phyloP scores from a whole-genome alignment of 768 basidiomycete species.

The Phaeotremella skinneri region DNA sequence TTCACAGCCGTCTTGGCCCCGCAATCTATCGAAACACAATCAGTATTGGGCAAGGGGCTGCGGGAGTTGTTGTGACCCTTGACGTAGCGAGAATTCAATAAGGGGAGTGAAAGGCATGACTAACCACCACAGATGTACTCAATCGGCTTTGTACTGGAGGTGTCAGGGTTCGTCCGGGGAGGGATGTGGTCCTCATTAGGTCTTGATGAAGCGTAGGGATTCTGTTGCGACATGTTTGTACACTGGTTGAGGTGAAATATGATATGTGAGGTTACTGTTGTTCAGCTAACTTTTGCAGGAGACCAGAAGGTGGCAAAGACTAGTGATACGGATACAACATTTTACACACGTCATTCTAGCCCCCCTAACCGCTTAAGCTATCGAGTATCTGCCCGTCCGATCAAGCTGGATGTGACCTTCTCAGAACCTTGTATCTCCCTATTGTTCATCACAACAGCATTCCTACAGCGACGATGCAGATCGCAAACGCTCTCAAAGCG shows the following conservation, averaged over 20 bases:
- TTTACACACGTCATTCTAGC: background rate
- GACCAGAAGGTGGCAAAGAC: background rate
- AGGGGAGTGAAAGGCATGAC: slow-evolving; percentile 4
- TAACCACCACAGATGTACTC: slow-evolving; percentile 45
- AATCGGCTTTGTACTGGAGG: slow-evolving; percentile 28
- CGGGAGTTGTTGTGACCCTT: background rate
- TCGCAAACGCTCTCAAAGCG: slow-evolving; percentile 32
- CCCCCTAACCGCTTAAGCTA: background rate
- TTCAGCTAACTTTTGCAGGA: no score
- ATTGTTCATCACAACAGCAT: no score
- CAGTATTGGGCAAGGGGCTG: background rate
- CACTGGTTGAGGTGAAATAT: slow-evolving; percentile 1
- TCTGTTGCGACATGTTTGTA: slow-evolving; percentile 33
- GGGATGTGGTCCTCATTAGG: slow-evolving; percentile 37
- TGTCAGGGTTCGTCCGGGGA: slow-evolving; percentile 19
- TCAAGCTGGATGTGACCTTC: no score
- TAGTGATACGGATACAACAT: background rate
- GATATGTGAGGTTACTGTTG: no score
- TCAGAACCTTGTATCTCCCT: no score
- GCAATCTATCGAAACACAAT: slow-evolving; percentile 62
- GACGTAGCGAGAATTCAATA: background rate
- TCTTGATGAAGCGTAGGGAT: slow-evolving; percentile 31
- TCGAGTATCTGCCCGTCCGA: no score
- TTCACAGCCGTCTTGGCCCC: slow-evolving; percentile 88
- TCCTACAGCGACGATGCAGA: slow-evolving; percentile 24